phyloP scores from a whole-genome alignment of 306 rosid species.

The Inga leiocalycina region DNA sequence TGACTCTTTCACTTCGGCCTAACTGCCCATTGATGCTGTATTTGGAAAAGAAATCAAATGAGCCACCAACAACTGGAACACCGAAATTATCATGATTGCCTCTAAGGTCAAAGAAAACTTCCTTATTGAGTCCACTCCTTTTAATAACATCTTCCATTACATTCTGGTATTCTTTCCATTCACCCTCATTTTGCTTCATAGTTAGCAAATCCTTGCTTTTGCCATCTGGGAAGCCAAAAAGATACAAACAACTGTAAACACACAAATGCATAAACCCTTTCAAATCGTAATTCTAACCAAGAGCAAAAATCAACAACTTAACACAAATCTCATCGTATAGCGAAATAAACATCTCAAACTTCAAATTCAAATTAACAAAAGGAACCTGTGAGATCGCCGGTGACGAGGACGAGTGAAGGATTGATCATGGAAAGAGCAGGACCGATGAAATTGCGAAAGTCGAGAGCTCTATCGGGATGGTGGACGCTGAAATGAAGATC shows the following conservation, averaged over 20 bases:
- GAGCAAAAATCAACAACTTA: background rate
- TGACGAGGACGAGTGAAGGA: constrained; percentile 93
- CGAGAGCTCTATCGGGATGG: constrained; percentile 77
- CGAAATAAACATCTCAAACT: background rate
- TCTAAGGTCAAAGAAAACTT: constrained; percentile 74
- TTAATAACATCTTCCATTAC: constrained; percentile 65
- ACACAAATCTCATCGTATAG: background rate
- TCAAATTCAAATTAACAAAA: background rate
- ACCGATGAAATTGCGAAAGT: constrained; percentile 56
- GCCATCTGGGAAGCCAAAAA: constrained; percentile 57
- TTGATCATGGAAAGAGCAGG: constrained; percentile 82
- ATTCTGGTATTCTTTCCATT: constrained; percentile 79
- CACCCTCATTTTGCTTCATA: constrained; percentile 85
- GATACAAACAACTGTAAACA: constrained; percentile 1
- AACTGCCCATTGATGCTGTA: constrained; percentile 81
- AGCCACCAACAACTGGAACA: constrained; percentile 69
- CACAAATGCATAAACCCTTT: background rate
- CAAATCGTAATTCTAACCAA: background rate
- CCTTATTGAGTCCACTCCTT: constrained; percentile 69
- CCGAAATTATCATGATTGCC: constrained; percentile 95
- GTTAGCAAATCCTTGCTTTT: constrained; percentile 89
- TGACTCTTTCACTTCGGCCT: constrained; percentile 61
- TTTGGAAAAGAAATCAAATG: constrained; percentile 81
- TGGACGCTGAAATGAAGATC: constrained; percentile 97
- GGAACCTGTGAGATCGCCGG: constrained; percentile 94